These are phyloP conservation scores for Gaultheria prostrata DNA, from an alignment of 148 eudicot genomes.

Conservation along the genomic window DNA sequence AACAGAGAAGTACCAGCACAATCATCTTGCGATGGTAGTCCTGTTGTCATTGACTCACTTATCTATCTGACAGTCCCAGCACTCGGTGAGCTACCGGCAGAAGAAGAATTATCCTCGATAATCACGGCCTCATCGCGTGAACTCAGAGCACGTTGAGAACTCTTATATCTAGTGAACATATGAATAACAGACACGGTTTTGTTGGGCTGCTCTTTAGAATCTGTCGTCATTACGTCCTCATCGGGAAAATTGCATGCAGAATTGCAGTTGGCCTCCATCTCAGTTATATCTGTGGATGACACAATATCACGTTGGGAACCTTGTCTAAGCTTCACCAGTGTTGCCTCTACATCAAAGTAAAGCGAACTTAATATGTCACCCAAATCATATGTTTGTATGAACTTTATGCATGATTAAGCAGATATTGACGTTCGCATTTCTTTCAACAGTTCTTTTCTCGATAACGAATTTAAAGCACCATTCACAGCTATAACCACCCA, in stretches of 20 bases:
- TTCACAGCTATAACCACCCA: background rate
- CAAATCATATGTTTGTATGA: background rate
- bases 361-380: background rate
- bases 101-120: conserved; percentile 21
- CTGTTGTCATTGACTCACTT: background rate
- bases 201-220: conserved; percentile 16
- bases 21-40: background rate
- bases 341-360: conserved; percentile 46
- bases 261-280: background rate
- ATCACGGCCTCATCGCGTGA: background rate
- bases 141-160: conserved; percentile 15
- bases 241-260: background rate
- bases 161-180: conserved; percentile 31
- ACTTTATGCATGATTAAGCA: background rate
- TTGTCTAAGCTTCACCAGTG: conserved; percentile 65
- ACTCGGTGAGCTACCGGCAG: conserved; percentile 13
- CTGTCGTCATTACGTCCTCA: conserved; percentile 5
- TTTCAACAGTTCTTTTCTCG: background rate
- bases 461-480: background rate
- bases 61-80: background rate
- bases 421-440: background rate
- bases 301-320: conserved; percentile 44
- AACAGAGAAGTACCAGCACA: background rate
- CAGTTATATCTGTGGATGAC: conserved; percentile 12
- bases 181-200: conserved; percentile 23